phyloP scores from a whole-genome alignment of 2,329 filamentous ascomycete species.

The Fusarium sp. region DNA sequence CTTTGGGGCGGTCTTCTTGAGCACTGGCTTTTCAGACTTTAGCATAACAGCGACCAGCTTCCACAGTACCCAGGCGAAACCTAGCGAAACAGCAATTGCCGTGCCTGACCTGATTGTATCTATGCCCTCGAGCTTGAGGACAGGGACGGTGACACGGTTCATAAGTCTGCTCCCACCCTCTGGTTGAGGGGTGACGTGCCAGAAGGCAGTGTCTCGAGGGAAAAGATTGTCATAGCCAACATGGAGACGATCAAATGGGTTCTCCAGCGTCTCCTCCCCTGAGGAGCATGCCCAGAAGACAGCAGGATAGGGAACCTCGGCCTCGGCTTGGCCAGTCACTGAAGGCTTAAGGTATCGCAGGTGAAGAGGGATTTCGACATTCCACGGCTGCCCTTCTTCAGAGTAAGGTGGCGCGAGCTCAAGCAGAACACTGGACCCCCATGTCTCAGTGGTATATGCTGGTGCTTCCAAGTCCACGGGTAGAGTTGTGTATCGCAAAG shows the following conservation, averaged over 20 bases:
- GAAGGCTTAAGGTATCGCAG: slow-evolving; percentile 81
- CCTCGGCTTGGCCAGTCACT: slow-evolving; percentile 60
- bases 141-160: slow-evolving; percentile 70
- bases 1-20: slow-evolving; percentile 21
- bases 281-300: slow-evolving; percentile 91
- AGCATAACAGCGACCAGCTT: slow-evolving; percentile 54
- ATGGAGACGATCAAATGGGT: slow-evolving; percentile 86
- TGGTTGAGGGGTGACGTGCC: slow-evolving; percentile 73
- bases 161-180: slow-evolving; percentile 53
- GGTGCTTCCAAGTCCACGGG: slow-evolving; percentile 93
- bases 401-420: slow-evolving; percentile 70
- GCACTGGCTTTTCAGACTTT: not conserved
- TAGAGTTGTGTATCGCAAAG: slow-evolving; percentile 73
- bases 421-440: slow-evolving; percentile 83
- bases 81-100: slow-evolving; percentile 65
- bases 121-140: slow-evolving; percentile 65
- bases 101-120: slow-evolving; percentile 65
- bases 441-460: slow-evolving; percentile 77
- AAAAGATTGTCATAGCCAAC: slow-evolving; percentile 90
- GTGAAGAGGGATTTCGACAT: slow-evolving; percentile 80
- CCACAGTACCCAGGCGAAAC: slow-evolving; percentile 76
- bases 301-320: slow-evolving; percentile 79
- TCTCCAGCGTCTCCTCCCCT: slow-evolving; percentile 74
- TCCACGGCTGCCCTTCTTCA: slow-evolving; percentile 61
- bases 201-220: slow-evolving; percentile 80